Conservation (phyloP, 129 eudicot genomes). For the Artemisia argyi region DNA sequence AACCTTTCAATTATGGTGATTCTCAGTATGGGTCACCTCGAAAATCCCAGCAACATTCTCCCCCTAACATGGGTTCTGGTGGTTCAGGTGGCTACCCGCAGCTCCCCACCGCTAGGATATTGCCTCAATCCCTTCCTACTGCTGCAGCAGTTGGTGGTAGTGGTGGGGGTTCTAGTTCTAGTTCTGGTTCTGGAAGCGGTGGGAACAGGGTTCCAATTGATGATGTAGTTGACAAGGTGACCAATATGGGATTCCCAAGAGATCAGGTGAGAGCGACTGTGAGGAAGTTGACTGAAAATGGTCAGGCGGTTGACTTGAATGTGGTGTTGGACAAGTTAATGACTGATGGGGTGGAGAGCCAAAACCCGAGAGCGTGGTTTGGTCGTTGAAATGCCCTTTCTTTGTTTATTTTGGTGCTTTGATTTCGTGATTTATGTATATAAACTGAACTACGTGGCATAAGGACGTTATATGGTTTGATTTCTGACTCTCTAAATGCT, state of each 20-base stretch:
- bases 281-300: slow-evolving; percentile 80
- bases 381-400: slow-evolving; percentile 38
- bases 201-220: slow-evolving; percentile 94
- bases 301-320: slow-evolving; percentile 90
- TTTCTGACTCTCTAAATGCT: slow-evolving; percentile 10
- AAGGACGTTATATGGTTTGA: slow-evolving; percentile 24
- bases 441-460: slow-evolving; percentile 19
- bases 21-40: slow-evolving; percentile 64
- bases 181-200: slow-evolving; percentile 49
- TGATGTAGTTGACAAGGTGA: slow-evolving; percentile 90
- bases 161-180: slow-evolving; percentile 46
- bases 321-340: slow-evolving; percentile 86
- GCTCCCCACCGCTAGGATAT: slow-evolving; percentile 80
- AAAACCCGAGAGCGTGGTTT: slow-evolving; percentile 66
- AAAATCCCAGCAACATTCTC: slow-evolving; percentile 55
- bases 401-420: slow-evolving; percentile 1
- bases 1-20: slow-evolving; percentile 59
- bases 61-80: slow-evolving; percentile 43
- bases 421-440: slow-evolving; percentile 29
- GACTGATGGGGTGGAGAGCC: slow-evolving; percentile 71
- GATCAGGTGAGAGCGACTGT: slow-evolving; percentile 92
- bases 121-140: slow-evolving; percentile 84
- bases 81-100: slow-evolving; percentile 66
- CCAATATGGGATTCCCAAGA: slow-evolving; percentile 90
- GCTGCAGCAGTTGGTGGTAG: slow-evolving; percentile 61